Percentiles rank a stretch among this genome's conserved stretches.
These are phyloP conservation scores for Phytophthora foliorum DNA, from an alignment of 352 stramenopile species.

Conservation along the genomic window DNA sequence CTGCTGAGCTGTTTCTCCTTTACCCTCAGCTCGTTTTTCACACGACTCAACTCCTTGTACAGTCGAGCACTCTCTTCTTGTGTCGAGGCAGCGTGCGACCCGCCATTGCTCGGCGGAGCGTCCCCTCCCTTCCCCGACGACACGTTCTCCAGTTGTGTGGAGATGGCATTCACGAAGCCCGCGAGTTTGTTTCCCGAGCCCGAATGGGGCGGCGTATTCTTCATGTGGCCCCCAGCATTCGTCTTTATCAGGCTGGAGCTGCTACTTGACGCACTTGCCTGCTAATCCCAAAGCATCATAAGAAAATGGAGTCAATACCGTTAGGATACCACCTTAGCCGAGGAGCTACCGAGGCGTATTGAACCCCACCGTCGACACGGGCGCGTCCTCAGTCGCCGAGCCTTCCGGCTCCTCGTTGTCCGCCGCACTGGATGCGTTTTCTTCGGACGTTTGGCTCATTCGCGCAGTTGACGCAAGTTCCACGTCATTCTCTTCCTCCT, in stretches of 20 bases:
- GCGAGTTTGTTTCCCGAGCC: slow-evolving; percentile 43
- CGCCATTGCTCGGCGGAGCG: slow-evolving; percentile 26
- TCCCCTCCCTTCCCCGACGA: slow-evolving; percentile 27
- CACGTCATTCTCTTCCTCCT: slow-evolving; percentile 35
- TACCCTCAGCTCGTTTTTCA: slow-evolving; percentile 61
- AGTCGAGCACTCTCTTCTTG: slow-evolving; percentile 44
- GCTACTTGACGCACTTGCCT: slow-evolving; percentile 27
- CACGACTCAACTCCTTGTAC: slow-evolving; percentile 63
- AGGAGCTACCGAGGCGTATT: not conserved
- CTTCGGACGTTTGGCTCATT: slow-evolving; percentile 24
- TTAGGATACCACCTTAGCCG: slow-evolving; percentile 7
- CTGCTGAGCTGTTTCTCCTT: slow-evolving; percentile 74
- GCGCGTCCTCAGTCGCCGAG: not conserved
- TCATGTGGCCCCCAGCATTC: not conserved
- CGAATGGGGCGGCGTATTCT: slow-evolving; percentile 37
- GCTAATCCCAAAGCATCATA: slow-evolving; percentile 1
- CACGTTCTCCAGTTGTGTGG: slow-evolving; percentile 40
- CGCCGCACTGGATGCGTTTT: slow-evolving; percentile 12
- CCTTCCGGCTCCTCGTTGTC: slow-evolving; percentile 20
- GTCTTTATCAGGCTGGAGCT: slow-evolving; percentile 26
- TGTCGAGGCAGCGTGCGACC: slow-evolving; percentile 12
- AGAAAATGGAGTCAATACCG: not conserved
- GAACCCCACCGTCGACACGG: slow-evolving; percentile 21
- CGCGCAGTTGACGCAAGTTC: slow-evolving; percentile 39
- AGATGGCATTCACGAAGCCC: slow-evolving; percentile 45